These are phyloP conservation scores for Syncephalastrum racemosum DNA, from an alignment of 371 early-diverging fungal species.

Conservation along the genomic window DNA sequence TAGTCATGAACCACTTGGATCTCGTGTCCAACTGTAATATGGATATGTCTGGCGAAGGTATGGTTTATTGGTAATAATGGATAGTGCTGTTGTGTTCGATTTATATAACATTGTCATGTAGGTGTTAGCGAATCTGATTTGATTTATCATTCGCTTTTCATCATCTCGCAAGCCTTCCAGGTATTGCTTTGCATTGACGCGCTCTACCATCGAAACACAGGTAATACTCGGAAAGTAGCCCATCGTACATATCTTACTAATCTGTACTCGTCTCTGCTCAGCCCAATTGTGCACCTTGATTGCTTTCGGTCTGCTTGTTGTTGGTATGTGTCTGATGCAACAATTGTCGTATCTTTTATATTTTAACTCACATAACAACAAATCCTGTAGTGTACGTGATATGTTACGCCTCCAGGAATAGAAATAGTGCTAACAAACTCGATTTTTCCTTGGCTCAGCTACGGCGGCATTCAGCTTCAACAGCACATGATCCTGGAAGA, in stretches of 20 bases:
- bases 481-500: constrained; percentile 52
- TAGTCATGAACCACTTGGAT: constrained; percentile 38
- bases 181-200: constrained; percentile 47
- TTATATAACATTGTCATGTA: constrained; percentile 4
- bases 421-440: too few relatives aligned
- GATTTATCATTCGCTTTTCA: constrained; percentile 51
- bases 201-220: constrained; percentile 46
- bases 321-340: constrained; percentile 23
- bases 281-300: constrained; percentile 45
- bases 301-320: constrained; percentile 43
- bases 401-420: too few relatives aligned
- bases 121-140: constrained; percentile 57
- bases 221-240: constrained; percentile 12
- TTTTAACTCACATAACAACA: too few relatives aligned
- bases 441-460: constrained; percentile 17
- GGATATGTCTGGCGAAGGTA: constrained; percentile 22
- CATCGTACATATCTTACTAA: not conserved
- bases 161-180: constrained; percentile 49
- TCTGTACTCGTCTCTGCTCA: constrained; percentile 7
- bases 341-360: too few relatives aligned
- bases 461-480: constrained; percentile 50
- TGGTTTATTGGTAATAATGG: not conserved
- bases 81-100: not conserved
- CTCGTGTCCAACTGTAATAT: constrained; percentile 41
- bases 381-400: too few relatives aligned